Evolutionary conservation across 306 rosid species (phyloP), one percentile per base, ranked within the genome.

Genomic region (Cucumis hystrix): DNA sequence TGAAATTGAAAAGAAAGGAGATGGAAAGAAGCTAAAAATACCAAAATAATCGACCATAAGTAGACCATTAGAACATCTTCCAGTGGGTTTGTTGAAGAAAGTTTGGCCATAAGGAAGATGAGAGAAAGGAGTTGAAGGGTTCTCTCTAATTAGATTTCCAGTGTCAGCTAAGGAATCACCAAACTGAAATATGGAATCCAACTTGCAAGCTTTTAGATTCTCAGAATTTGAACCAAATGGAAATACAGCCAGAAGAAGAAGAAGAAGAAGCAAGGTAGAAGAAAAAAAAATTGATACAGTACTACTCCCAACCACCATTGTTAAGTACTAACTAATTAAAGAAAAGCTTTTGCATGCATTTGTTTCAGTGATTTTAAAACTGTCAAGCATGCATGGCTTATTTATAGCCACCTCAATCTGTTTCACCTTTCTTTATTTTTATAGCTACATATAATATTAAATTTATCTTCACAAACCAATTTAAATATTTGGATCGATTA

Each of bases 41-140:
- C 79, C 67, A 10, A 80, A 25, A 15, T 74, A 80, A 73, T 80
- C 82, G 1, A 80, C 66, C 55, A 80, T 80, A 1, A 80, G 41
- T 54, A 80, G 52, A 8, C 82, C 82, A 64, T 80, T 17, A 13
- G 82, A 80, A 54, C 79, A 80, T 8, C 82, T 72, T 6, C 82
- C 82, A 1, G 82, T 80, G 6, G 82, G 30, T 4, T 63, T 80
- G 12, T 74, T 80, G 79, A 80, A 74, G 74, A 43, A 73, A 4
- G 82, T 73, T 40, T 80, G 2, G 40, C 82, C 79, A 35, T 80
- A 80, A 3, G 82, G 82, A 52, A 56, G 74, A 9, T 45, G 47
- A 51, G 75, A 25, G 49, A 9, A 73, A 40, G 82, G 37, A 40
- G 58, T 17, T 52, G 40, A 28, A 10, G 79, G 78, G 54, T 74